Percentiles rank a stretch among this genome's conserved stretches.
Conservation (phyloP, 2,329 filamentous ascomycete genomes). For the Neonectria neomacrospora region DNA sequence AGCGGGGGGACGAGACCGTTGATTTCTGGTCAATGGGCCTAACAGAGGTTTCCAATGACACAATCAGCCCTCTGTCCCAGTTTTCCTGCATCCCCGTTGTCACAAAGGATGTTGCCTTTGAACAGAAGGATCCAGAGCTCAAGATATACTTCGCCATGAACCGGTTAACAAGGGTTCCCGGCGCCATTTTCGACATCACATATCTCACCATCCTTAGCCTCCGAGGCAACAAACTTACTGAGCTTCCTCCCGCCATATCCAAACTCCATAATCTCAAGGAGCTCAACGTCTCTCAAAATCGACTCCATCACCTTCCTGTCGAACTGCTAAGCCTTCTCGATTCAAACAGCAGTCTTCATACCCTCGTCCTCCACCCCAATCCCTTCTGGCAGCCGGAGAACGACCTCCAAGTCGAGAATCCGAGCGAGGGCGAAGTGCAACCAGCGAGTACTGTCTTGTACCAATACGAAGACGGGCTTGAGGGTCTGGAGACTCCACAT, state of each 20-base stretch:
- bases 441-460: conserved; percentile 22
- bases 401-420: conserved; percentile 14
- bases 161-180: conserved; percentile 64
- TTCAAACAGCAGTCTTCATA: conserved; percentile 56
- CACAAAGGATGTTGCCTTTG: conserved; percentile 67
- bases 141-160: conserved; percentile 73
- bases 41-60: conserved; percentile 64
- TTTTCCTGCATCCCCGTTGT: conserved; percentile 66
- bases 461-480: conserved; percentile 16
- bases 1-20: conserved; percentile 67
- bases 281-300: conserved; percentile 75
- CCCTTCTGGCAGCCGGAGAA: conserved; percentile 62
- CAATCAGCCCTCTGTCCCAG: conserved; percentile 65
- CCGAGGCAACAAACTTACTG: conserved; percentile 69
- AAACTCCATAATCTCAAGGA: conserved; percentile 68
- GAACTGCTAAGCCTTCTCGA: conserved; percentile 70
- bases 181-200: conserved; percentile 69
- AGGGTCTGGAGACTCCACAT: conserved; percentile 23
- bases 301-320: conserved; percentile 68
- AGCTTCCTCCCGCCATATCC: conserved; percentile 69
- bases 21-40: conserved; percentile 70
- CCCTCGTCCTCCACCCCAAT: conserved; percentile 71
- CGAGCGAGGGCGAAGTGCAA: conserved; percentile 9
- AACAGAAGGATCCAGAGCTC: conserved; percentile 67
- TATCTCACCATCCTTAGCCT: conserved; percentile 73